Base-by-base conservation (phyloP, 202 grass and related monocot species). In the Carex sylvatica region DNA sequence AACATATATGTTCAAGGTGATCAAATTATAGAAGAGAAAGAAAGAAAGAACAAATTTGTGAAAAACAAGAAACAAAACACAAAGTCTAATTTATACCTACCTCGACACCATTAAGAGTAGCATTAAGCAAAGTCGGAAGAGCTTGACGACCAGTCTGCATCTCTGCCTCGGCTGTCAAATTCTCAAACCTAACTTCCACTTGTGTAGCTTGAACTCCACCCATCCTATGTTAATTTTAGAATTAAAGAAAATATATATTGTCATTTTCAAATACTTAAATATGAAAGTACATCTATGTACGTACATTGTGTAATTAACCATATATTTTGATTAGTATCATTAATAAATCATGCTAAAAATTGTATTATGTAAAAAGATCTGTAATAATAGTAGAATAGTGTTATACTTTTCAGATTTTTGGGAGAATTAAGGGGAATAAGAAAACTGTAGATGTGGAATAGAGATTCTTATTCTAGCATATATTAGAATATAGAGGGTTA, bases 91-190 rank as follows among this genome's bases (percentile, higher is more conserved):
- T 9, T 46, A 46, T 46, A 46, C 42, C 3, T 86, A 94, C 95
- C 89, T 98, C 83, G 11, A 75, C 71, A 56, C 85, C 86, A 78
- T 88, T 95, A 78, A 95, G 19, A 78, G 86, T 88, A 38, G 85
- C 81, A 85, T 94, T 98, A 80, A 90, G 47, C 67, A 98, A 83
- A 64, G 95, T 98, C 4, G 95, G 92, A 49, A 93, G 88, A 82
- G 92, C 75, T 33, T 88, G 86, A 65, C 67, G 84, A 64, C 90
- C 80, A 13, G 83, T 83, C 10, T 84, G 87, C 22, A 86, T 88
- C 52, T 91, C 87, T 26, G 95, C 87, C 74, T 95, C 92, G 65
- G 93, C 92, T 14, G 75, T 87, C 59, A 98, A 70, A 74, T 80
- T 83, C 89, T 98, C 89, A 61, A 93, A 91, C 18, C 55, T 70